Conservation (phyloP, 163 green algal genomes). For the Botryococcus braunii region DNA sequence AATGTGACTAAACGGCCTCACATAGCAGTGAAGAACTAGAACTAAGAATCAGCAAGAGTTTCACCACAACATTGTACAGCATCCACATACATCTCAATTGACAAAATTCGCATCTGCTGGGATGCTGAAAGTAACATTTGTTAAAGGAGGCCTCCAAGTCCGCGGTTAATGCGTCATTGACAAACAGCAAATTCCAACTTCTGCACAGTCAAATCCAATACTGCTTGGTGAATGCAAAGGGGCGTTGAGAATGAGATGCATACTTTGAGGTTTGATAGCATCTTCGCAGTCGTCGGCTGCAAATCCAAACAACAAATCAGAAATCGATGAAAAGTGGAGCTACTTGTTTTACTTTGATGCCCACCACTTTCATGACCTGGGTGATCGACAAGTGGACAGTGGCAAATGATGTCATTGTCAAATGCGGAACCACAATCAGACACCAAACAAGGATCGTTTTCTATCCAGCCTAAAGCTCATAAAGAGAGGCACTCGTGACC, state of each 20-base stretch:
- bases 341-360: no score
- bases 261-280: slow-evolving; percentile 94
- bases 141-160: background rate
- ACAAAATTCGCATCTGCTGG: background rate
- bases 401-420: no score
- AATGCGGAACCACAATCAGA: no score
- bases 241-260: background rate
- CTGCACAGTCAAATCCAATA: background rate
- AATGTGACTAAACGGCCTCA: background rate
- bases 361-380: no score
- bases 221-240: background rate
- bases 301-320: no score
- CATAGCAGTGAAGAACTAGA: background rate
- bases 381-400: no score
- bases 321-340: slow-evolving; percentile 93
- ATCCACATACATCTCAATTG: background rate
- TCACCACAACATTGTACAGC: background rate
- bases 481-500: no score
- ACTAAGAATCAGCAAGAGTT: background rate
- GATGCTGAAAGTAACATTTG: background rate
- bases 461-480: no score
- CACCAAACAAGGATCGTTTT: no score
- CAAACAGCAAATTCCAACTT: background rate
- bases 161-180: background rate
- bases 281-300: slow-evolving; percentile 96